Percentiles rank a stretch among this genome's conserved stretches.
phyloP scores from a whole-genome alignment of 208 protist species.

The Crithidia acanthocephali region DNA sequence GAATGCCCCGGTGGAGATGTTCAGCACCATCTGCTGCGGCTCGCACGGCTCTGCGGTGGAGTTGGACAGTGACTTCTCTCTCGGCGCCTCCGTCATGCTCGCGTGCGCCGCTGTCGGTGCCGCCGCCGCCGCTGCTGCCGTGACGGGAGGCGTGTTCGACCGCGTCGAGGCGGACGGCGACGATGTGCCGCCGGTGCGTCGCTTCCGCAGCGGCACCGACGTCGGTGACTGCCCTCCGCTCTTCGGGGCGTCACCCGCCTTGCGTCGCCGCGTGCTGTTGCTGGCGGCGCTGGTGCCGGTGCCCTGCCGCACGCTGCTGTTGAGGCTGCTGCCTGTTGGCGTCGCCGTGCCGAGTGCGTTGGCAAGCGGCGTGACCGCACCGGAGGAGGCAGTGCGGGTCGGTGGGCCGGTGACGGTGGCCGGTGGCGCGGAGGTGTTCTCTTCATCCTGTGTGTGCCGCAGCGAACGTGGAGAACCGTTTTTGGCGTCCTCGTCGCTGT shows the following conservation, averaged over 20 bases:
- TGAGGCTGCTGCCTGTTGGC: neutral
- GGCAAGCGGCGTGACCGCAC: neutral
- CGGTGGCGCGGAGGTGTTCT: neutral
- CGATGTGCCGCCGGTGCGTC: neutral
- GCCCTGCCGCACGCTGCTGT: neutral
- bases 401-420: neutral
- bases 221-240: neutral
- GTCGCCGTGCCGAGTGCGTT: neutral
- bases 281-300: neutral
- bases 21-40: slow-evolving; percentile 30
- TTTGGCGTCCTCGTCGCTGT: no score
- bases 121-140: neutral
- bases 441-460: neutral
- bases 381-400: neutral
- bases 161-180: slow-evolving; percentile 12
- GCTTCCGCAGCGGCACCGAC: neutral
- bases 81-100: neutral
- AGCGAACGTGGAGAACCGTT: no score
- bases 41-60: slow-evolving; percentile 6
- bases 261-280: neutral
- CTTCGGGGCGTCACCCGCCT: neutral
- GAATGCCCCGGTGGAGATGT: slow-evolving; percentile 31
- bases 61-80: neutral
- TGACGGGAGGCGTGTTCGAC: neutral
- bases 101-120: neutral